phyloP scores from a whole-genome alignment of 2,329 filamentous ascomycete genomes.

The Scleromitrula shiraiana region DNA sequence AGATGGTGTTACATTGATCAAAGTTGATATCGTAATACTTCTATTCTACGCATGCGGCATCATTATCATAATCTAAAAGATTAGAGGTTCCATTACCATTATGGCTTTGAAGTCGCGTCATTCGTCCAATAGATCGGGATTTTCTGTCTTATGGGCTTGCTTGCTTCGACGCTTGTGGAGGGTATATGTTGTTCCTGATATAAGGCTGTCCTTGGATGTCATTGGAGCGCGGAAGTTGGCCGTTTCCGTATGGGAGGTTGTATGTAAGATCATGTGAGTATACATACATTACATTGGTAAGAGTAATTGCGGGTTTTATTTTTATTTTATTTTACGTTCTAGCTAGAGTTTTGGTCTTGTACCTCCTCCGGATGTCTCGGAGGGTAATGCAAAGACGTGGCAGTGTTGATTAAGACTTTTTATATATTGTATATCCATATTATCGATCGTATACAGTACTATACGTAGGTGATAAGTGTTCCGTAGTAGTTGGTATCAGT shows the following conservation, averaged over 20 bases:
- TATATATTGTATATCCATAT: background rate
- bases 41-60: background rate
- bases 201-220: constrained; percentile 8
- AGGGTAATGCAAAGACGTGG: constrained; percentile 5
- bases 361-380: constrained; percentile 12
- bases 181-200: constrained; percentile 11
- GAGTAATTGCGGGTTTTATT: too few relatives aligned
- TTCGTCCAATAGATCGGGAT: constrained; percentile 5
- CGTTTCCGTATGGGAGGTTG: constrained; percentile 2
- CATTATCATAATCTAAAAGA: too few relatives aligned
- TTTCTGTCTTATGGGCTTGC: too few relatives aligned
- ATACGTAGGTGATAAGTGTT: too few relatives aligned
- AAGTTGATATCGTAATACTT: constrained; percentile 8
- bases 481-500: too few relatives aligned
- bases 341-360: too few relatives aligned
- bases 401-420: constrained; percentile 3
- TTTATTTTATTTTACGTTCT: too few relatives aligned
- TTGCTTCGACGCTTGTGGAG: too few relatives aligned
- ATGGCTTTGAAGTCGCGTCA: background rate
- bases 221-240: constrained; percentile 14
- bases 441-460: background rate
- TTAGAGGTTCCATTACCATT: background rate
- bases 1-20: constrained; percentile 10
- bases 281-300: too few relatives aligned
- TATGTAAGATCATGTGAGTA: constrained; percentile 10